Evolutionary conservation across 2,329 filamentous ascomycete genomes (phyloP), one percentile per base, ranked within the genome.

Genomic region (Alternaria atra): DNA sequence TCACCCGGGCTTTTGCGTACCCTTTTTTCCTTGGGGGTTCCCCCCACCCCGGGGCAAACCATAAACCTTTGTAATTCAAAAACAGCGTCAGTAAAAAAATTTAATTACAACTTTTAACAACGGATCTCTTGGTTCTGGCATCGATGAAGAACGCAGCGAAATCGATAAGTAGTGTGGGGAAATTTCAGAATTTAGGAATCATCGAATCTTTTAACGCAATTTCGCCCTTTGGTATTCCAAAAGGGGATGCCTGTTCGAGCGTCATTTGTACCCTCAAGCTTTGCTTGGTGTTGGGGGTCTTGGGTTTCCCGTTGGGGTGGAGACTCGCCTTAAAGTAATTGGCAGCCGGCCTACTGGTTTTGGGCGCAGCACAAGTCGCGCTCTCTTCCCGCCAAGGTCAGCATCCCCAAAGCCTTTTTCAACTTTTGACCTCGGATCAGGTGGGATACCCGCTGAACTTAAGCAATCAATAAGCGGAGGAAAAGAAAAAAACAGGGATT

Each of bases 401-500:
- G 50, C 37, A n/a, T 51, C n/a, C 35, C 52, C 51, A 25, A 57
- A 57, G 46, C 35, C 25, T 58, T 50, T 20, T 60, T 55, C 62
- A 55, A 60, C 55, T 62, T 66, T 80, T 80, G 73, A 80, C 72
- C 75, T 80, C 76, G 71, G 71, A 80, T 80, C 71, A 78, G 71
- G 72, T 77, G 73, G 20, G 23, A 56, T 56, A 56, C 53, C 43
- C 27, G n/a, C 53, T 56, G n/a, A 56, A 56, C 53, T 56, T 56
- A 56, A 56, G 43, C 20, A 56, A 56, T 56, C 50, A 74, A 76
- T 73, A 73, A 80, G 75, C n/a, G 5, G 34, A 35, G 34, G 34
- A 79, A 80, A 79, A 79, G 72, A 79, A 80, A 79, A 73, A 72
- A 79, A 77, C 69, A 76, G 74, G 69, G 73, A 79, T 79, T 80